Evolutionary conservation across 164 flowering plant species (phyloP).

Genomic region (Platanus orientalis): DNA sequence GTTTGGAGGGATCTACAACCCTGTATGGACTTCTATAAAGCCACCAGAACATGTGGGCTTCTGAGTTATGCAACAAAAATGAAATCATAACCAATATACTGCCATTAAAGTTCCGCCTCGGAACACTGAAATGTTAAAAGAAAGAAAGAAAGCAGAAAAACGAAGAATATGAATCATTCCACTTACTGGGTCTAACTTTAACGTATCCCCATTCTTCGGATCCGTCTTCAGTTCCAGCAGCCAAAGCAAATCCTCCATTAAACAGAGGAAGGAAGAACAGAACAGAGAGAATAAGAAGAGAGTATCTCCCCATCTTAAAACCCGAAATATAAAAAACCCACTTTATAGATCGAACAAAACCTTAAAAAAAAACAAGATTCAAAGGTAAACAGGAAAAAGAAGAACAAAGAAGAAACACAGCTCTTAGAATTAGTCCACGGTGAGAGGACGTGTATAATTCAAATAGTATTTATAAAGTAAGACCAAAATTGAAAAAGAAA

Average conservation of each 20-base stretch:
- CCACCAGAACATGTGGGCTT: conserved; percentile 69
- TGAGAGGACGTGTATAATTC: no score
- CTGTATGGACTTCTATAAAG: conserved; percentile 49
- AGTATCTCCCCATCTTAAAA: not conserved
- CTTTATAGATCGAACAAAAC: no score
- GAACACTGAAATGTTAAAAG: not conserved
- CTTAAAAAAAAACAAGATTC: no score
- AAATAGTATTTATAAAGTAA: no score
- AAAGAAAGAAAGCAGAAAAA: no score
- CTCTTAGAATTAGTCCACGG: no score
- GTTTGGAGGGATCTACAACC: conserved; percentile 30
- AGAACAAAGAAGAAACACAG: no score
- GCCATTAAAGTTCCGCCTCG: not conserved
- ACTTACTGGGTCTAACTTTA: conserved; percentile 60
- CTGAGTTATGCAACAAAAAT: conserved; percentile 18
- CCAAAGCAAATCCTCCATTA: conserved; percentile 16
- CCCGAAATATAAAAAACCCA: not conserved
- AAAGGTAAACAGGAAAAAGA: no score
- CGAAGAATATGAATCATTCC: not conserved
- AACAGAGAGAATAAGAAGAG: conserved; percentile 1
- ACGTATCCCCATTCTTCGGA: conserved; percentile 61
- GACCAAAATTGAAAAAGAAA: no score
- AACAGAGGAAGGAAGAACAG: conserved; percentile 14
- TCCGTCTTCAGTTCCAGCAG: conserved; percentile 24
- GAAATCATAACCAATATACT: not conserved